A percentile compares a stretch with the other conserved stretches of the same genome.
Conservation (phyloP, 75 land plant species). For the Larix kaempferi region DNA sequence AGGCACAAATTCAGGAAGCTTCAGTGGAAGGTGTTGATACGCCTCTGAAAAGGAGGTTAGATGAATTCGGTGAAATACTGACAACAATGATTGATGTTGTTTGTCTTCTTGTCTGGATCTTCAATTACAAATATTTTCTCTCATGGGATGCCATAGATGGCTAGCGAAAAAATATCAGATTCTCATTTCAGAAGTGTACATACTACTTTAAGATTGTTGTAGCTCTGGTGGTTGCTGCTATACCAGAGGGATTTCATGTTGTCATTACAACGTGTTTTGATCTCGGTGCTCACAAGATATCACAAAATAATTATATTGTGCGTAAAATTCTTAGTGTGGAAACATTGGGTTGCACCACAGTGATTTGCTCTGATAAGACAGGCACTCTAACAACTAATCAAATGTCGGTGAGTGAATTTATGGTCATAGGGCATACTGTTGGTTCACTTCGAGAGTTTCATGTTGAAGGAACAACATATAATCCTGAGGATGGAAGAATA, state of each 20-base stretch:
- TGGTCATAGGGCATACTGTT: conserved; percentile 43
- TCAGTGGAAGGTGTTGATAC: conserved; percentile 67
- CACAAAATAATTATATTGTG: conserved; percentile 83
- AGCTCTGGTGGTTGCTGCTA: conserved; percentile 89
- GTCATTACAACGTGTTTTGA: conserved; percentile 89
- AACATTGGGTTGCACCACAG: conserved; percentile 92
- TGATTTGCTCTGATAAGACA: conserved; percentile 89
- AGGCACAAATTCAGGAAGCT: conserved; percentile 82
- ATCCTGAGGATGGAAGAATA: conserved; percentile 73
- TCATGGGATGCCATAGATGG: conserved; percentile 67
- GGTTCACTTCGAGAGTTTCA: conserved; percentile 33
- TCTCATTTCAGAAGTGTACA: conserved; percentile 82
- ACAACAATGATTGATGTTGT: conserved; percentile 64
- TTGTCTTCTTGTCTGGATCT: conserved; percentile 74
- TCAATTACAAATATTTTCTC: conserved; percentile 76
- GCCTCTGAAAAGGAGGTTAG: conserved; percentile 84
- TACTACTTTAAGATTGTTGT: conserved; percentile 88
- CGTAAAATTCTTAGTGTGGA: conserved; percentile 92
- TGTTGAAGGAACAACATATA: conserved; percentile 84
- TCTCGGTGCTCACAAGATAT: conserved; percentile 86
- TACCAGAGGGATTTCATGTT: conserved; percentile 88
- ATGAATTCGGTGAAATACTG: conserved; percentile 74
- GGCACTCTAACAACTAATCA: conserved; percentile 93
- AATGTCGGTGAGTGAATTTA: conserved; percentile 71
- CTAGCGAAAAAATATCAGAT: conserved; percentile 56